phyloP scores from a whole-genome alignment of 2,329 filamentous ascomycete species.

The Epichloe sp. region DNA sequence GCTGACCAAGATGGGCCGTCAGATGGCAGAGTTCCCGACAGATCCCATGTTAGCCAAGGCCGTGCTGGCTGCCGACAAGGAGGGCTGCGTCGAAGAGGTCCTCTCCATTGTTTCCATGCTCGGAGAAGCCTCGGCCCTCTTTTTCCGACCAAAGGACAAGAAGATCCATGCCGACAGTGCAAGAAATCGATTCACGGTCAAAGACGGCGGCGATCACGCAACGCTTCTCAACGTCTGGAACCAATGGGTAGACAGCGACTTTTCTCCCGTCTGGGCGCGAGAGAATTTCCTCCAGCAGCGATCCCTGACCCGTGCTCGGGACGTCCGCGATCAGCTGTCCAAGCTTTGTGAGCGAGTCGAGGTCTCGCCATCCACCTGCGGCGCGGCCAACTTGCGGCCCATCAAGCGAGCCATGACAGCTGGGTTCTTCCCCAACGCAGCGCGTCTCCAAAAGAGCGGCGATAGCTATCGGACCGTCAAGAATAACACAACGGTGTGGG shows the following conservation, averaged over 20 bases:
- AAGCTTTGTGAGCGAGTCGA: slow-evolving; percentile 92
- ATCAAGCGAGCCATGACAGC: slow-evolving; percentile 82
- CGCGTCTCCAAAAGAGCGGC: slow-evolving; percentile 67
- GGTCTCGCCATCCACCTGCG: slow-evolving; percentile 56
- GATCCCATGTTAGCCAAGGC: slow-evolving; percentile 86
- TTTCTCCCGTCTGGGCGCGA: slow-evolving; percentile 70
- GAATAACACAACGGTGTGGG: slow-evolving; percentile 73
- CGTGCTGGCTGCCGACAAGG: slow-evolving; percentile 75
- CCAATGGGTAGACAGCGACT: slow-evolving; percentile 89
- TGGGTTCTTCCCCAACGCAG: slow-evolving; percentile 91
- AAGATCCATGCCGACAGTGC: slow-evolving; percentile 92
- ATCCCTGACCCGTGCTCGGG: slow-evolving; percentile 73
- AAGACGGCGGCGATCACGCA: slow-evolving; percentile 81
- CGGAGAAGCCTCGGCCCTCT: slow-evolving; percentile 74
- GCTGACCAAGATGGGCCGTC: slow-evolving; percentile 77
- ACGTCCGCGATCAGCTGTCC: slow-evolving; percentile 82
- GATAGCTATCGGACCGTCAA: slow-evolving; percentile 87
- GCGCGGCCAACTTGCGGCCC: slow-evolving; percentile 54
- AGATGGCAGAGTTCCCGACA: slow-evolving; percentile 91
- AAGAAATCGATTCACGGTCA: slow-evolving; percentile 73
- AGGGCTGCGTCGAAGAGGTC: slow-evolving; percentile 88
- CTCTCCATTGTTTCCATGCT: slow-evolving; percentile 92
- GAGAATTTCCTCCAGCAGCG: slow-evolving; percentile 93
- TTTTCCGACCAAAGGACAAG: slow-evolving; percentile 94
- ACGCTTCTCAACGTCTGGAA: slow-evolving; percentile 89